Evolutionary conservation across 1,139 yeast genomes (phyloP), one percentile per base, ranked within the genome.

Genomic region (Debaryomyces singareniensis): DNA sequence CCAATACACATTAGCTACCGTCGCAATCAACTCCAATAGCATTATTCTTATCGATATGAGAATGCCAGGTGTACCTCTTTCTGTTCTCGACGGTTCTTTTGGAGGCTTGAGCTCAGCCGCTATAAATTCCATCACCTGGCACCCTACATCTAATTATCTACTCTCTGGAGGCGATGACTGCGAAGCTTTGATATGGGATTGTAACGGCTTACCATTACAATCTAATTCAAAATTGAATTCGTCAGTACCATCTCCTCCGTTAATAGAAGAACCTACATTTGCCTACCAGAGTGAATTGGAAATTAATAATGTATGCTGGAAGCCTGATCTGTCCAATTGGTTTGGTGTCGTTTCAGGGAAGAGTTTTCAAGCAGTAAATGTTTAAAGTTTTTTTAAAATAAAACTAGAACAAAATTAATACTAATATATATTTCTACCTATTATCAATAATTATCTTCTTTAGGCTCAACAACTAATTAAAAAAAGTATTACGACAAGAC

Each of bases 81-180:
- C 75, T 6, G 69, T 73, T 1, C 61, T 91, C 28, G 77, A 76
- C 27, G 89, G 81, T 11, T 95, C 89, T 44, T 44, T 62, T 24
- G 69, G 66, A 4, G 71, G 71, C 1, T 34, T 47, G 15, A 58
- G 64, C 25, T 68, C 70, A 2, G 63, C 83, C 0, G 57, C 69
- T 18, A 73, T 91, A 20, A 89, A 89, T 51, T 69, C 78, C 39
- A 71, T 89, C 13, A 59, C 68, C 33, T 91, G 96, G 96, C 91
- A 89, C 42, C 96, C 97, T 0, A 58, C 73, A 2, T 68, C 77
- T 20, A 77, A 82, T 39, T 57, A 70, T 27, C 56, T 91, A 20
- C 65, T 86, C 12, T 73, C 89, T 1, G 94, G 93, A 13, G 80
- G 84, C 15, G 97, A 91, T 51, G 97, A 89, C 55, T 84, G 96